Conservation (phyloP, 176 grass and related monocot species). For the Cocos nucifera region DNA sequence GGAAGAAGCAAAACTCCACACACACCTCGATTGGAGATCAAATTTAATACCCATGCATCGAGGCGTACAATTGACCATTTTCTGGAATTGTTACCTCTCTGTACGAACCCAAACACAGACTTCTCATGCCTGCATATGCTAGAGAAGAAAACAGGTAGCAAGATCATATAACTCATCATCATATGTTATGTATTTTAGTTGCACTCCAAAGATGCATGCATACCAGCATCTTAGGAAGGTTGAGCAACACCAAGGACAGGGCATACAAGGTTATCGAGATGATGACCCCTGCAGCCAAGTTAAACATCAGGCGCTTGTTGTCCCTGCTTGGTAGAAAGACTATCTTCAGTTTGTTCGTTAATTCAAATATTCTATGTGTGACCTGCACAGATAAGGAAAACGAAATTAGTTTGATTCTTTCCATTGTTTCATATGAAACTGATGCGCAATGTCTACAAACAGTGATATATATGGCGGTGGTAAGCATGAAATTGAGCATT, state of each 20-base stretch:
- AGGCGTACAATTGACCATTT: no score
- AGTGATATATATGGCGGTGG: constrained; percentile 20
- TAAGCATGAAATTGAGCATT: constrained; percentile 26
- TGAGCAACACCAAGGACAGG: constrained; percentile 15
- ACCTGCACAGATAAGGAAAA: constrained; percentile 2
- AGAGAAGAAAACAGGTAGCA: no score
- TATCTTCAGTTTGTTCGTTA: constrained; percentile 18
- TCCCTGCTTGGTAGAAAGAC: constrained; percentile 16
- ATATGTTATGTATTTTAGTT: no score
- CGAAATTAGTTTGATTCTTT: not conserved
- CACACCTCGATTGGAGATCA: no score
- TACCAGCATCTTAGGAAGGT: constrained; percentile 9
- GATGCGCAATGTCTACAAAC: not conserved
- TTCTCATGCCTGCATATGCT: no score
- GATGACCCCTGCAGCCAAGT: constrained; percentile 2
- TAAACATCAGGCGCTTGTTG: constrained; percentile 16
- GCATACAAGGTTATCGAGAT: constrained; percentile 10
- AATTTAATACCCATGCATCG: no score
- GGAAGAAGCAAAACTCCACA: no score
- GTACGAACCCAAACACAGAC: no score
- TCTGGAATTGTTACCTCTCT: no score
- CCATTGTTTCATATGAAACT: not conserved
- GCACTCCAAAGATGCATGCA: no score
- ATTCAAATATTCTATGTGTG: constrained; percentile 6
- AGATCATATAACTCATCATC: no score